Percentiles rank a stretch among this genome's conserved stretches.
Conservation (phyloP, 2,329 filamentous ascomycete genomes). For the Fusarium chuoi region DNA sequence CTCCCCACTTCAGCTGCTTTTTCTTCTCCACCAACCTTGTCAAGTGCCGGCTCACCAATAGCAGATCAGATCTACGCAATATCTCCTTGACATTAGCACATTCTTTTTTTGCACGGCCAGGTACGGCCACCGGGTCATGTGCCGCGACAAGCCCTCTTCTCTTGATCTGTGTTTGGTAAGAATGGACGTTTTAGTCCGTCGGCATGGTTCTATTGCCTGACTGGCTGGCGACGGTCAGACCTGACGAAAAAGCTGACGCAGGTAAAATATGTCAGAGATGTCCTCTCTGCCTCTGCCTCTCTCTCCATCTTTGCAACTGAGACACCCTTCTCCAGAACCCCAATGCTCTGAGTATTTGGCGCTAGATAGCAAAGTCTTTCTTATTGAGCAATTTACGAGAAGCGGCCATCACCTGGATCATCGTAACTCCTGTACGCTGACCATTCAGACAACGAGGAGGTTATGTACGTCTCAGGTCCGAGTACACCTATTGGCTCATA, state of each 20-base stretch:
- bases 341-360: neutral
- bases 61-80: conserved; percentile 1
- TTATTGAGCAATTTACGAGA: neutral
- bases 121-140: neutral
- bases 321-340: neutral
- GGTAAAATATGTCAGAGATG: neutral
- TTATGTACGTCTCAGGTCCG: neutral
- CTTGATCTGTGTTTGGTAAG: neutral
- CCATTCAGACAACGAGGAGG: neutral
- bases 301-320: neutral
- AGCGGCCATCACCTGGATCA: conserved; percentile 2
- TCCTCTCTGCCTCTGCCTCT: no score
- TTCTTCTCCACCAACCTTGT: neutral
- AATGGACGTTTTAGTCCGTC: neutral
- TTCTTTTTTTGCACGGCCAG: neutral
- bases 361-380: neutral
- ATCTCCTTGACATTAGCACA: neutral
- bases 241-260: neutral
- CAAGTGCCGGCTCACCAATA: conserved; percentile 29
- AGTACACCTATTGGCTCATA: neutral
- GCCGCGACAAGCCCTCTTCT: neutral
- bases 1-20: conserved; percentile 21
- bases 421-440: neutral
- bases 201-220: neutral
- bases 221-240: neutral